Percentiles rank a stretch among this genome's conserved stretches.
Conservation (phyloP, 352 stramenopile genomes). For the Aphanomyces euteiches region DNA sequence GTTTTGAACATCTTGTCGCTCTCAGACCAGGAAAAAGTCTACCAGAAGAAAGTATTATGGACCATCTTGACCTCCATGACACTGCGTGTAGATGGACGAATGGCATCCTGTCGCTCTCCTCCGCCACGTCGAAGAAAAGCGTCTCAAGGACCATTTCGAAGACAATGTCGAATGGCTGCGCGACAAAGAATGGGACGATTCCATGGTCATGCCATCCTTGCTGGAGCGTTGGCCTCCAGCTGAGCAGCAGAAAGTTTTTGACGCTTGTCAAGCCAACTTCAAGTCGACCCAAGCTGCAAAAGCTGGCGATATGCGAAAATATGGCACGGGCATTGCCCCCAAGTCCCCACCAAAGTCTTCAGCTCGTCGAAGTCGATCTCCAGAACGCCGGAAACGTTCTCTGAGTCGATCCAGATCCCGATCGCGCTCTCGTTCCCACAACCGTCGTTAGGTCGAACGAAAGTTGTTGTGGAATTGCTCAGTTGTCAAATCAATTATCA, state of each 20-base stretch:
- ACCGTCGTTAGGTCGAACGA: not conserved
- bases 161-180: not conserved
- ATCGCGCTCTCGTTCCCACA: not conserved
- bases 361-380: not conserved
- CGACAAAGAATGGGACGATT: constrained; percentile 14
- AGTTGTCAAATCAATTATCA: too few relatives aligned
- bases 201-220: not conserved
- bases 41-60: constrained; percentile 37
- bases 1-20: constrained; percentile 42
- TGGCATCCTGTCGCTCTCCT: constrained; percentile 16
- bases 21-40: constrained; percentile 55
- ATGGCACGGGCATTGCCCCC: not conserved
- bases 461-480: too few relatives aligned
- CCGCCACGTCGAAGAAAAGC: constrained; percentile 14
- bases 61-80: not conserved
- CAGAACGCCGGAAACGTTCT: not conserved
- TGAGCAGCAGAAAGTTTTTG: not conserved
- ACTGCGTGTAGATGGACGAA: constrained; percentile 11
- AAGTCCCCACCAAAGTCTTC: not conserved
- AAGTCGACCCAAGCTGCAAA: not conserved
- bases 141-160: constrained; percentile 6
- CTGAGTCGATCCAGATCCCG: not conserved
- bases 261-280: not conserved
- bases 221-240: not conserved
- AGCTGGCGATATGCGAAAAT: not conserved